Percentiles rank a stretch among this genome's conserved stretches.
These are phyloP conservation scores for Firmiana major DNA, from an alignment of 345 rosid species.

Conservation along the genomic window DNA sequence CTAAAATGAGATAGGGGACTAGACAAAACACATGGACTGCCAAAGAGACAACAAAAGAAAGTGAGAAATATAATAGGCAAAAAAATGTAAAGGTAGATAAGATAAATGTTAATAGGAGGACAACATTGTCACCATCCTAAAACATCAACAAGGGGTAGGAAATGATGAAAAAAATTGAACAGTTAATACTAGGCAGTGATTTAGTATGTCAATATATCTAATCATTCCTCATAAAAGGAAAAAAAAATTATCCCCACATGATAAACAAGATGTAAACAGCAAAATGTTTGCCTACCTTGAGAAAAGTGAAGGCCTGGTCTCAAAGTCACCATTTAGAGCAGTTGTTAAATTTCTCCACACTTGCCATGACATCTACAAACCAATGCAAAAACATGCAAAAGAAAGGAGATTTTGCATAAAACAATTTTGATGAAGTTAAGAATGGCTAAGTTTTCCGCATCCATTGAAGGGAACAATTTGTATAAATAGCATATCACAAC, in stretches of 20 bases:
- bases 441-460: constrained; percentile 24
- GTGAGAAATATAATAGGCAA: neutral
- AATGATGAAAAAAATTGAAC: neutral
- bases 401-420: constrained; percentile 32
- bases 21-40: neutral
- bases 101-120: neutral
- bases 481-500: constrained; percentile 13
- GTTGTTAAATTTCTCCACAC: constrained; percentile 41
- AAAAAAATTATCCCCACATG: constrained; percentile 9
- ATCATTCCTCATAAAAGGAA: constrained; percentile 11
- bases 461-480: constrained; percentile 20
- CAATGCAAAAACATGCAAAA: constrained; percentile 42
- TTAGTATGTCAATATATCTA: neutral
- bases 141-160: neutral
- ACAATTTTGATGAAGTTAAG: constrained; percentile 26
- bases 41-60: neutral
- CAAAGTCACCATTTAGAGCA: constrained; percentile 40
- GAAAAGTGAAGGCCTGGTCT: constrained; percentile 44
- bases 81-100: neutral
- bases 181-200: neutral
- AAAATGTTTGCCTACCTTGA: constrained; percentile 40
- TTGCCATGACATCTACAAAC: constrained; percentile 49
- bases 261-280: constrained; percentile 27
- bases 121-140: constrained; percentile 13
- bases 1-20: neutral